Evolutionary conservation across 768 basidiomycete genomes (phyloP), one percentile per base, ranked within the genome.

Genomic region (Mycena alexandri): DNA sequence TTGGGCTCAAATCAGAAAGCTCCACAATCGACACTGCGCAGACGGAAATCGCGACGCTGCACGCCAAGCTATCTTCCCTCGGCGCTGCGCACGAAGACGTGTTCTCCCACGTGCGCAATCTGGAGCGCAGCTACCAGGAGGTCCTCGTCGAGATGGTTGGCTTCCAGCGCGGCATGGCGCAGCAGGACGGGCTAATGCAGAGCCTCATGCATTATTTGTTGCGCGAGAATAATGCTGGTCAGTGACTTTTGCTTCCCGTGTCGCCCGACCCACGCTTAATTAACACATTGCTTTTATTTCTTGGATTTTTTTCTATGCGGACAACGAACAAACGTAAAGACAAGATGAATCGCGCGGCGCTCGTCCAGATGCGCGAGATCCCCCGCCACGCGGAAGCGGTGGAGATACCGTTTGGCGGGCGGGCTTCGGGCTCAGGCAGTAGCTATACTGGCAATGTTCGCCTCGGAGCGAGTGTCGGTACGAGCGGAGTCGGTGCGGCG

Each of bases 181-280:
- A 94, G 78, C 93, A 95, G 81, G 95, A 96, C 71, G 88, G 87
- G 46, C 77, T 95, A 60, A 90, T 94, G 87, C 91, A 94, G 79
- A 89, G 87, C 72, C 75, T 95, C 66, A 90, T 96, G 71, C 89
- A 90, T 63, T 93, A 93, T 80, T 92, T 93, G 77, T 80, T 95
- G 72, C 89, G 86, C 69, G 93, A 93, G 79, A 82, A 78, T 64
- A 78, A 82, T 54, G 63, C 62, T 58, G 70, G 70, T 71, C 66
- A 67, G 70, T 71, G 51, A 71, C 70, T 66, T 58, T 53, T 24
- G 57, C 50, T 62, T 21, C 41, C 29, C 46, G 47, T 60, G 57
- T 61, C 42, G 65, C 52, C 70, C 51, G 52, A 61, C 51, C 58
- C n/a, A 56, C 24, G 51, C 62, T 61, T 71, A 59, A 71, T 71